phyloP scores from a whole-genome alignment of 805 yeast species.

The Myxozyma lipomycoides region DNA sequence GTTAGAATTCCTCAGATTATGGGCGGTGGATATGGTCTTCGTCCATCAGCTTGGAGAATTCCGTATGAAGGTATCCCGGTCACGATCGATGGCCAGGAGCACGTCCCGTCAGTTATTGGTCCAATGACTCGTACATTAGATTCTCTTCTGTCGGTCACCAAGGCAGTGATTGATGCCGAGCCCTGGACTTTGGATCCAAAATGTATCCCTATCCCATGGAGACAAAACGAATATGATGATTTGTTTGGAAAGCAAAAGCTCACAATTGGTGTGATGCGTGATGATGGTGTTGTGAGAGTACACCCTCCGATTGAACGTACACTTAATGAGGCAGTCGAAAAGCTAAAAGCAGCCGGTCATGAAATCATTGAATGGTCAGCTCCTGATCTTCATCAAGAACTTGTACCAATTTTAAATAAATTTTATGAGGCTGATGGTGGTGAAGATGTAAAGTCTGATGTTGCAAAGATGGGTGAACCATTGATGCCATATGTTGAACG shows the following conservation, averaged over 20 bases:
- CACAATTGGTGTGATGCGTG: slow-evolving; percentile 46
- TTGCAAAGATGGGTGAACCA: slow-evolving; percentile 44
- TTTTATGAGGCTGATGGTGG: slow-evolving; percentile 50
- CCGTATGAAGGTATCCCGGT: slow-evolving; percentile 38
- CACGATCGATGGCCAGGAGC: slow-evolving; percentile 49
- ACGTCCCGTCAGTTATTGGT: slow-evolving; percentile 51
- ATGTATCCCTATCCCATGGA: slow-evolving; percentile 51
- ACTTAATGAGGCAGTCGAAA: slow-evolving; percentile 50
- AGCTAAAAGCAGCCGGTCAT: slow-evolving; percentile 55
- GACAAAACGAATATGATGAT: slow-evolving; percentile 31
- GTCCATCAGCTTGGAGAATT: slow-evolving; percentile 30
- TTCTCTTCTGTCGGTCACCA: slow-evolving; percentile 41
- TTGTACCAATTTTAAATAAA: slow-evolving; percentile 36
- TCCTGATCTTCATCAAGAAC: slow-evolving; percentile 35
- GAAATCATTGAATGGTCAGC: slow-evolving; percentile 51
- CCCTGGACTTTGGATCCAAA: slow-evolving; percentile 53
- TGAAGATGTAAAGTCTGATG: slow-evolving; percentile 34
- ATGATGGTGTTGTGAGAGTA: slow-evolving; percentile 48
- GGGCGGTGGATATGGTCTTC: slow-evolving; percentile 48
- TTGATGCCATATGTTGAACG: slow-evolving; percentile 41
- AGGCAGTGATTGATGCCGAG: slow-evolving; percentile 40
- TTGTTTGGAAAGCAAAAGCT: slow-evolving; percentile 34
- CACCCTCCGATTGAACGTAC: slow-evolving; percentile 55
- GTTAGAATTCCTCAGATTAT: slow-evolving; percentile 49
- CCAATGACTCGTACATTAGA: slow-evolving; percentile 45